Conservation (phyloP, 306 rosid genomes). For the Citrullus mucosospermus region DNA sequence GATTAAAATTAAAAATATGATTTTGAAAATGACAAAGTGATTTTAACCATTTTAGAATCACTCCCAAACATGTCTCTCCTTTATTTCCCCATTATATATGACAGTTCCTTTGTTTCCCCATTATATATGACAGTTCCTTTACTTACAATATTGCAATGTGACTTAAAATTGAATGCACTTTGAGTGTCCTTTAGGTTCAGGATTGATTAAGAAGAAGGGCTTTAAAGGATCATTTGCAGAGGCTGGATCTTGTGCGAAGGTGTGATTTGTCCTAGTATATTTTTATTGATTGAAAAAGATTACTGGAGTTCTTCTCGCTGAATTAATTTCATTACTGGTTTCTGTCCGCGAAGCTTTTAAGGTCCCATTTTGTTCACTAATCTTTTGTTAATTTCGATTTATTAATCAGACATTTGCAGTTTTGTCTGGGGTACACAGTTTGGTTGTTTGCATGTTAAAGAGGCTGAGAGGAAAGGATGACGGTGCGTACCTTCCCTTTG, state of each 20-base stretch:
- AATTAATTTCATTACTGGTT: neutral
- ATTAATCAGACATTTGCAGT: slow-evolving; percentile 76
- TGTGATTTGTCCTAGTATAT: slow-evolving; percentile 13
- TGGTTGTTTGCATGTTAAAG: slow-evolving; percentile 89
- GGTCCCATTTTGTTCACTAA: neutral
- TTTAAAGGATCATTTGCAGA: slow-evolving; percentile 84
- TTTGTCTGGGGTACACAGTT: slow-evolving; percentile 93
- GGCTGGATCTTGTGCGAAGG: slow-evolving; percentile 88
- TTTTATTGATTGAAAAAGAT: neutral
- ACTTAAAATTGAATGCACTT: neutral
- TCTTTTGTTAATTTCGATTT: neutral
- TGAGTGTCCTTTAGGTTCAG: slow-evolving; percentile 54
- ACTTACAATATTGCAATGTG: neutral
- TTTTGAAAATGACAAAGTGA: too few relatives aligned
- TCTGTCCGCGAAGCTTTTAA: neutral
- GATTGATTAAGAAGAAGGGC: slow-evolving; percentile 78
- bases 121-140: neutral
- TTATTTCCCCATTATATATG: neutral
- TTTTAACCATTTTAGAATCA: too few relatives aligned
- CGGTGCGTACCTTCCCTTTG: slow-evolving; percentile 28
- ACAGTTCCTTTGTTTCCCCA: neutral
- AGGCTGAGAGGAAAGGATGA: slow-evolving; percentile 95
- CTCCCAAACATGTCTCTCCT: neutral
- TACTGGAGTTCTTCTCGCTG: neutral
- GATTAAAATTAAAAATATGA: too few relatives aligned